Base-by-base conservation (phyloP, 345 rosid species). In the Linum trigynum region DNA sequence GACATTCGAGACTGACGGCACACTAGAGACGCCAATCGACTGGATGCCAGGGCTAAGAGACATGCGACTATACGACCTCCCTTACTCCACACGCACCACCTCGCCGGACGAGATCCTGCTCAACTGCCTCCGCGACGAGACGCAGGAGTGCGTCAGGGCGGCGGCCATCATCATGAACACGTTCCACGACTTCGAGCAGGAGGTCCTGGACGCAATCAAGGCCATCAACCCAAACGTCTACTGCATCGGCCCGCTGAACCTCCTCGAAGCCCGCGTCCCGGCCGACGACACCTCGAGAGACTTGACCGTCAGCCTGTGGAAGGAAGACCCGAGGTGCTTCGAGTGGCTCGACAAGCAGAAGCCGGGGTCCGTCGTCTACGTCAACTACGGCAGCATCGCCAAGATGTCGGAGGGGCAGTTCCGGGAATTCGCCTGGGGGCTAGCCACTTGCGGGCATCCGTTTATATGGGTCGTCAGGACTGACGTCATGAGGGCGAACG, bases 161-260 rank as follows among this genome's bases (percentile, higher is more conserved):
- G 61, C 78, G 3, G 63, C 81, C 38, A 67, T 80, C 39, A 55
- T 83, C 50, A 66, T 83, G 39, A 75, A 79, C 79, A 71, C 83
- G 2, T 80, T 80, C 37, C 74, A 78, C 14, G 83, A 74, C 51
- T 42, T 72, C 3, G 87, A 83, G 48, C 48, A 62, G 0, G 65
- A 76, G 71, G 73, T 67, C 1, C 37, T 83, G 6, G 64, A 77
- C 6, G 76, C 61, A 1, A 41, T 83, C 74, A 1, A 35, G 69
- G 16, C 72, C 61, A 6, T 63, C 62, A 55, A 75, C 76, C 4
- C 32, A 39, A 57, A 70, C 74, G 39, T 23, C 32, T 23, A 23
- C 58, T 14, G 75, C 0, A 45, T 67, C 0, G 84, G 84, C 5
- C 88, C 84, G 3, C 72, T 81, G 5, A 42, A 59, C 39, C 67